Percentiles rank a stretch among this genome's conserved stretches.
Conservation (phyloP, 2,329 filamentous ascomycete species). For the Xylariales sp. region DNA sequence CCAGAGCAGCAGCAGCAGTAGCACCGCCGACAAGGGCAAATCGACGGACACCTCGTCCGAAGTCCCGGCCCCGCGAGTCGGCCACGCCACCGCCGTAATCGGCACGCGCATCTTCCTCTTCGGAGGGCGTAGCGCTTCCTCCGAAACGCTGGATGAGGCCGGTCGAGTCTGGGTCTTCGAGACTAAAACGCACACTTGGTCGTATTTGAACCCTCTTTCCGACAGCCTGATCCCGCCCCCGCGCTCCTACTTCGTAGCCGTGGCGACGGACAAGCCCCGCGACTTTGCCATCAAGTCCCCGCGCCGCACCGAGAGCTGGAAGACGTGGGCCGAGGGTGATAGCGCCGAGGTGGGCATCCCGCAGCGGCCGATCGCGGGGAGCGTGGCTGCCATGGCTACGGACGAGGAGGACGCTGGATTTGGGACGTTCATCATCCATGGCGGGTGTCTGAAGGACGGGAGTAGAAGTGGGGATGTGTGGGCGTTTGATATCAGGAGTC, state of each 20-base stretch:
- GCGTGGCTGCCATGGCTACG: slow-evolving; percentile 51
- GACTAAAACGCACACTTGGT: slow-evolving; percentile 60
- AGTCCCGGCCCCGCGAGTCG: slow-evolving; percentile 65
- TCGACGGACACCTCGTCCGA: slow-evolving; percentile 33
- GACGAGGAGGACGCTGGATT: slow-evolving; percentile 59
- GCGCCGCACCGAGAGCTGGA: slow-evolving; percentile 42
- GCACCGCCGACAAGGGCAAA: slow-evolving; percentile 30
- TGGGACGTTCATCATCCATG: slow-evolving; percentile 71
- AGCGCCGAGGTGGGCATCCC: slow-evolving; percentile 50
- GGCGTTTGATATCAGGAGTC: slow-evolving; percentile 64
- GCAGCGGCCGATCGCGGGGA: slow-evolving; percentile 55
- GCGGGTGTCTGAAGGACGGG: slow-evolving; percentile 63
- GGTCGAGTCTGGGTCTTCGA: slow-evolving; percentile 76
- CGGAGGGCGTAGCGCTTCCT: slow-evolving; percentile 70
- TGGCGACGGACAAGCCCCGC: slow-evolving; percentile 52
- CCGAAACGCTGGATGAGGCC: slow-evolving; percentile 67
- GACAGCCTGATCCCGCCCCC: slow-evolving; percentile 50
- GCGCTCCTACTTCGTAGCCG: slow-evolving; percentile 66
- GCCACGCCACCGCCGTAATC: slow-evolving; percentile 66
- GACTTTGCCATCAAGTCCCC: slow-evolving; percentile 36
- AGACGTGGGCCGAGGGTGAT: slow-evolving; percentile 52
- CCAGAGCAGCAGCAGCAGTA: background rate
- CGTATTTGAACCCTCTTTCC: slow-evolving; percentile 52
- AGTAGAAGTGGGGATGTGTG: slow-evolving; percentile 65
- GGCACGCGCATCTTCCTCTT: slow-evolving; percentile 72